Evolutionary conservation across 306 rosid species (phyloP), one percentile per base, ranked within the genome.

Genomic region (Acacia acuminata): DNA sequence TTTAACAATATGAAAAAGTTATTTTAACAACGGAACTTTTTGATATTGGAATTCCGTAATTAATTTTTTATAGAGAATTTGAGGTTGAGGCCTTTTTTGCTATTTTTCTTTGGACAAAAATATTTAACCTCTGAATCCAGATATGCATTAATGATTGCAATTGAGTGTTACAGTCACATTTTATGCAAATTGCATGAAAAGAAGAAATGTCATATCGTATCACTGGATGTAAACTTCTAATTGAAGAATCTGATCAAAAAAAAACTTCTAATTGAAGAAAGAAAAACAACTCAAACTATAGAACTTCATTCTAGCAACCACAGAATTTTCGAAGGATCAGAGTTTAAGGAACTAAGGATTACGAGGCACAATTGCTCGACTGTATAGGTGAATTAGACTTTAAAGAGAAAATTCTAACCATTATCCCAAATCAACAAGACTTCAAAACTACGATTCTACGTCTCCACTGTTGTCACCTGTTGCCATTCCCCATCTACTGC

Each of bases 401-500:
- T 44, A 63, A 77, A 80, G n/a, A 53, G 80, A 85, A 67, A 82
- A 72, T 38, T 77, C 86, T 77, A 87, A 84, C 79, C 83, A 85
- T 77, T 63, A 73, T 77, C 56, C 71, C 78, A 82, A 85, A 84
- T 63, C 76, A 76, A 84, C 64, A 67, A 77, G 45, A 65, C 70
- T 82, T 60, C 84, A 36, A 60, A 77, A 84, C 69, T 53, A 77
- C 56, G 30, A 88, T 77, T 74, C 94, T 92, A 93, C 0, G 91
- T 89, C 58, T 93, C 95, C 60, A 93, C 95, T 40, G 97, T 90
- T 53, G 97, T 87, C 82, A 93, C 97, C 87, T 32, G 36, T 32
- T 32, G 36, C 36, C 36, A 94, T 42, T 94, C 97, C 77, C 98
- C 98, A 38, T 94, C 94, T 10, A 90, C 97, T 27, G 90, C 91